phyloP scores from a whole-genome alignment of 2,329 filamentous ascomycete genomes.

The Alternaria triticimaculans region DNA sequence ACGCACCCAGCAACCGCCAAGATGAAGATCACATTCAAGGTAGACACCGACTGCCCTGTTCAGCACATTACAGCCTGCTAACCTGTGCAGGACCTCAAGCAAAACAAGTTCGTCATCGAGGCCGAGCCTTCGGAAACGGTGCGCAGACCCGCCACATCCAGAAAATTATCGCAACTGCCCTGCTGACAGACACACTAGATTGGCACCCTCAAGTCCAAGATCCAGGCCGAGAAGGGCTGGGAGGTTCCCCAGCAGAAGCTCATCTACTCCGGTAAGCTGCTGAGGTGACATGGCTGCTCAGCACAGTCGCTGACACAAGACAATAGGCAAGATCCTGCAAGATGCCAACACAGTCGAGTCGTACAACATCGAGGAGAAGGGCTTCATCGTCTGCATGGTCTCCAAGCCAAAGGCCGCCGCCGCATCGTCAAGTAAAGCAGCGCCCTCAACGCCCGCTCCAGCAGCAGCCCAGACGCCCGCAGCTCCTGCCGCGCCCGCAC shows the following conservation, averaged over 20 bases:
- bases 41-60: slow-evolving; percentile 41
- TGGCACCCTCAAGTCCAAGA: slow-evolving; percentile 89
- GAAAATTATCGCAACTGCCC: slow-evolving; percentile 12
- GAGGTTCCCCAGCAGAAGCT: slow-evolving; percentile 89
- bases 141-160: slow-evolving; percentile 44
- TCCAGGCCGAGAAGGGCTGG: slow-evolving; percentile 91
- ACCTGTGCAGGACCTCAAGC: slow-evolving; percentile 83
- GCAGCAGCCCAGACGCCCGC: slow-evolving; percentile 56
- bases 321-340: slow-evolving; percentile 91
- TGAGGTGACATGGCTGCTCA: slow-evolving; percentile 13
- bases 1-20: slow-evolving; percentile 35
- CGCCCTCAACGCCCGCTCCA: slow-evolving; percentile 64
- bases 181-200: slow-evolving; percentile 63
- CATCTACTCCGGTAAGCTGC: slow-evolving; percentile 87
- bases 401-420: slow-evolving; percentile 82
- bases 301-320: slow-evolving; percentile 33
- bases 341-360: slow-evolving; percentile 96
- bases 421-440: slow-evolving; percentile 56
- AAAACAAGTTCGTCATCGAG: slow-evolving; percentile 97
- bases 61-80: slow-evolving; percentile 19
- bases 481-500: slow-evolving; percentile 62
- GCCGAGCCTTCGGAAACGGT: slow-evolving; percentile 92
- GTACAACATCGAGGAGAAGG: slow-evolving; percentile 99
- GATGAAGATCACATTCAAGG: slow-evolving; percentile 78
- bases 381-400: slow-evolving; percentile 98